Evolutionary conservation across 805 yeast genomes (phyloP), one percentile per base, ranked within the genome.

Genomic region (Kodamaea laetipori): DNA sequence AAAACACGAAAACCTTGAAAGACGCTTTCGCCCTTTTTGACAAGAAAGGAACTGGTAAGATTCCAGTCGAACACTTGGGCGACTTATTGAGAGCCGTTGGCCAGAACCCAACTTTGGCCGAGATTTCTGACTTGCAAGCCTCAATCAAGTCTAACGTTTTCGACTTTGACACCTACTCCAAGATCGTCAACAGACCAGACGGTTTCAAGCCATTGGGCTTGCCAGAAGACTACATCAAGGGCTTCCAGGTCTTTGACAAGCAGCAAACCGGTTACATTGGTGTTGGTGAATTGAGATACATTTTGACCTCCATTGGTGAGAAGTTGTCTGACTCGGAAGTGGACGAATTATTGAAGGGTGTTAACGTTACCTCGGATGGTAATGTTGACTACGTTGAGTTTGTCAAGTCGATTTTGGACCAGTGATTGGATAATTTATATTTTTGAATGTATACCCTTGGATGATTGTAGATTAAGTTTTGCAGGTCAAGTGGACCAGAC

Each of bases 11-110:
- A 53, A 71, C 77, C 23, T 71, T 71, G 73, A 89, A 88, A 70
- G 97, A 94, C 76, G 96, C 97, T 17, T 94, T 94, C 67, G 94
- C 98, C 9, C 81, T 94, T 36, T 94, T 92, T 61, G 99, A 94
- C 72, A 90, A 90, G 69, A 88, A 90, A 61, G 98, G 97, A 21
- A 87, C 92, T 28, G 99, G 98, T 12, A 78, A 82, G 64, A 94
- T 94, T 44, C 81, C 97, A 11, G 74, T 78, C 48, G 86, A 84
- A 50, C 82, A 86, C 48, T 76, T 94, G 39, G 99, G 98, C 26
- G 99, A 94, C 61, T 78, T 94, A 55, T 78, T 94, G 48, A 81
- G 99, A 63, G 97, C 99, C 1, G 90, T 94, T 48, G 99, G 99
- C 30, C 98, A 92, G 73, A 94, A 94, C 73, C 99, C 99, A 51